Evolutionary conservation across 202 grass and related monocot genomes (phyloP).

Genomic region (Carex sylvatica): DNA sequence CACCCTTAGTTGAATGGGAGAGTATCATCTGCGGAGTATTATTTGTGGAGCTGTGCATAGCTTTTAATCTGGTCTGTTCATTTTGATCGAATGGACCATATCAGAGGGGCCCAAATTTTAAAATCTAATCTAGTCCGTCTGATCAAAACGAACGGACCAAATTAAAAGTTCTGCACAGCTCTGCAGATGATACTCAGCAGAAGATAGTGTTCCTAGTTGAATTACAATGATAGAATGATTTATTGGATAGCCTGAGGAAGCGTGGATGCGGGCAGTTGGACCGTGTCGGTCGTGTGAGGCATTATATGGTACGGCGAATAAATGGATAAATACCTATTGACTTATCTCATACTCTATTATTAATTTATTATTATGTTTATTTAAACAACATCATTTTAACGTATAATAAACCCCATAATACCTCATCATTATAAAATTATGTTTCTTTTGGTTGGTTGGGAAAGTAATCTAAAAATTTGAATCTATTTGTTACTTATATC

Average conservation of each 20-base stretch:
- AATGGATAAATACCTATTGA: background rate
- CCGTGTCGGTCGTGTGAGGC: background rate
- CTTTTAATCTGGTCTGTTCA: too few species aligned
- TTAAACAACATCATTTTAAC: background rate
- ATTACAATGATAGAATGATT: background rate
- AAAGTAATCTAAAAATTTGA: background rate
- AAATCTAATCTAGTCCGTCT: too few species aligned
- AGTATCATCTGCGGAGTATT: too few species aligned
- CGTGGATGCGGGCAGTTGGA: background rate
- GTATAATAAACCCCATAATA: slow-evolving; percentile 11
- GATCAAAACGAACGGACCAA: too few species aligned
- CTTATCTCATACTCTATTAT: background rate
- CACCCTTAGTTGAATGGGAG: too few species aligned
- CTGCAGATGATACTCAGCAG: too few species aligned
- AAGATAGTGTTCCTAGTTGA: too few species aligned
- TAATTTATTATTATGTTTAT: background rate
- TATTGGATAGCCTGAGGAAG: background rate
- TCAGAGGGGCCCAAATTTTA: too few species aligned
- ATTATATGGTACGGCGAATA: background rate
- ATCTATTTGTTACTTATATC: too few species aligned
- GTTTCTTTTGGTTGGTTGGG: background rate
- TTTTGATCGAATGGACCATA: too few species aligned
- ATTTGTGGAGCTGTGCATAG: too few species aligned
- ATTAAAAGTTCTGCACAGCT: too few species aligned
- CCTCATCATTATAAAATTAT: background rate